These are phyloP conservation scores for Melampsora americana DNA, from an alignment of 1,284 basidiomycete genomes.

Conservation along the genomic window DNA sequence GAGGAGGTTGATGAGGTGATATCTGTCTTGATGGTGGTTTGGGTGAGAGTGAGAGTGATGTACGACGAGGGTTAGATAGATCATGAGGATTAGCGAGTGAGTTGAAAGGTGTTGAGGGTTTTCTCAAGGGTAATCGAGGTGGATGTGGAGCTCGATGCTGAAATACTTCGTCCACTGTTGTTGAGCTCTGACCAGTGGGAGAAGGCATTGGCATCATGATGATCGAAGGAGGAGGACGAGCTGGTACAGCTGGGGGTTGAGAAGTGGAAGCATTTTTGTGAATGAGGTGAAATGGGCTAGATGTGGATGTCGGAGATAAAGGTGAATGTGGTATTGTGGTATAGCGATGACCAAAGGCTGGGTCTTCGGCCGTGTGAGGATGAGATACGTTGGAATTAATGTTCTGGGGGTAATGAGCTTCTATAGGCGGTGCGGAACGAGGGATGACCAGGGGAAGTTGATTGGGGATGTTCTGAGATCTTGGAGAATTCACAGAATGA, in stretches of 20 bases:
- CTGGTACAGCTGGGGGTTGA: neutral
- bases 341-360: too few species aligned
- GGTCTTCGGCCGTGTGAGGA: too few species aligned
- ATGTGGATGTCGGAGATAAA: neutral
- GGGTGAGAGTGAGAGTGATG: neutral
- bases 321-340: too few species aligned
- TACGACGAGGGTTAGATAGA: neutral
- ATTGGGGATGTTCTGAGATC: too few species aligned
- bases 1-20: neutral
- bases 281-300: neutral
- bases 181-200: neutral
- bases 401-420: too few species aligned
- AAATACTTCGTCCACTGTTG: neutral
- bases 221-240: neutral
- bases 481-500: too few species aligned
- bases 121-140: neutral
- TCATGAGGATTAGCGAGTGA: neutral
- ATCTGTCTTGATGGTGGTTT: neutral
- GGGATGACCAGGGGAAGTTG: too few species aligned
- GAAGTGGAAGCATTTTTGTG: neutral
- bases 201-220: neutral
- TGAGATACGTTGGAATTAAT: too few species aligned
- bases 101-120: conserved; percentile 5
- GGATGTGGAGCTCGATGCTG: neutral
- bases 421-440: too few species aligned